These are phyloP conservation scores for Protomyces lactucae-debilis DNA, from an alignment of 1,139 yeast species.

Conservation along the genomic window DNA sequence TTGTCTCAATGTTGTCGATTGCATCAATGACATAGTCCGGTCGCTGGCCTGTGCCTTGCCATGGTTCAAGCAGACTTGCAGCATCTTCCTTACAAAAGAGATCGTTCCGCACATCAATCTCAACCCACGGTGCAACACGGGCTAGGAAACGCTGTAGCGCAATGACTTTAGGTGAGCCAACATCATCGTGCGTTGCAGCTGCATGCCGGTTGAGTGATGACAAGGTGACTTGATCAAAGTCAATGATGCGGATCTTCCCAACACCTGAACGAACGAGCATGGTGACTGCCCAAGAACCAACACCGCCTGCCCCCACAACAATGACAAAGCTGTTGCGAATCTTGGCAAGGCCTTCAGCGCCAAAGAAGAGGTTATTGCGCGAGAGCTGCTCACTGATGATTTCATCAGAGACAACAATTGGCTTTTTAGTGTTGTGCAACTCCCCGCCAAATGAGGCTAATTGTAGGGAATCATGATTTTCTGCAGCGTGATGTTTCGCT, in stretches of 20 bases:
- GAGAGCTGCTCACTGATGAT: conserved; percentile 87
- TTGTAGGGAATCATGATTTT: conserved; percentile 8
- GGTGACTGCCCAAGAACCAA: conserved; percentile 93
- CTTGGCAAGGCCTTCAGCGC: conserved; percentile 74
- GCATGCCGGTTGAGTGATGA: conserved; percentile 92
- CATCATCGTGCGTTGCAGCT: conserved; percentile 81
- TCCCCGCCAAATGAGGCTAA: conserved; percentile 4
- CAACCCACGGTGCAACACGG: conserved; percentile 85
- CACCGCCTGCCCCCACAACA: conserved; percentile 98
- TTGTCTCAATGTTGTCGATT: conserved; percentile 91
- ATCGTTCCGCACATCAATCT: conserved; percentile 69
- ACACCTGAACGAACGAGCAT: conserved; percentile 91
- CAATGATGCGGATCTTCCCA: conserved; percentile 69
- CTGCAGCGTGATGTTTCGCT: conserved; percentile 6
- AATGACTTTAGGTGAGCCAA: conserved; percentile 77
- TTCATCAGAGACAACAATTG: conserved; percentile 48
- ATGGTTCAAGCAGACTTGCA: conserved; percentile 47
- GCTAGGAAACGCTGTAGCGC: conserved; percentile 50
- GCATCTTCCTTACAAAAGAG: conserved; percentile 69
- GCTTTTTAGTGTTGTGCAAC: neutral
- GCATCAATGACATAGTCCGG: conserved; percentile 76
- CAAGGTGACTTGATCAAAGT: conserved; percentile 90
- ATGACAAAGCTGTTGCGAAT: conserved; percentile 70
- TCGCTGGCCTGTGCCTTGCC: conserved; percentile 42
- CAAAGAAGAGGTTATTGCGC: conserved; percentile 83